Conservation (phyloP, 352 stramenopile genomes). For the Peronospora farinosa region DNA sequence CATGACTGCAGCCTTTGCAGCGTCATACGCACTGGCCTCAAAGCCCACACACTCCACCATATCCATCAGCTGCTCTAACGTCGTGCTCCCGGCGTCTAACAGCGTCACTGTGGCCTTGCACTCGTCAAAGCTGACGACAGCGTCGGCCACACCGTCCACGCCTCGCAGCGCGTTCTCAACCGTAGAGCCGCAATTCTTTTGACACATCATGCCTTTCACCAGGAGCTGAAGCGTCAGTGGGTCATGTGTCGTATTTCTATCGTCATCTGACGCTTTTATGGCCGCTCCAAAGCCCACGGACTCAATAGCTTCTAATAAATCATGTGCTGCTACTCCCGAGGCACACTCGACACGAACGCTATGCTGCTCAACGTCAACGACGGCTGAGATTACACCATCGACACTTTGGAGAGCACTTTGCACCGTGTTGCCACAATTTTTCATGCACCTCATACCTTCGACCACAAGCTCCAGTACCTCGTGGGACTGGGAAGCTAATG, state of each 20-base stretch:
- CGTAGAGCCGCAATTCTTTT: constrained; percentile 93
- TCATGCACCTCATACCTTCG: constrained; percentile 93
- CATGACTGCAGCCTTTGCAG: constrained; percentile 44
- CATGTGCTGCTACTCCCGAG: constrained; percentile 33
- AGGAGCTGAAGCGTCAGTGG: constrained; percentile 43
- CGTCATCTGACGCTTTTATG: constrained; percentile 18
- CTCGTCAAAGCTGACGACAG: constrained; percentile 70
- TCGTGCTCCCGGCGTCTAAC: constrained; percentile 36
- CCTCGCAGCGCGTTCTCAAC: constrained; percentile 49
- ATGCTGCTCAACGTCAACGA: constrained; percentile 59
- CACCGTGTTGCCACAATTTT: constrained; percentile 91
- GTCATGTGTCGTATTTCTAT: neutral
- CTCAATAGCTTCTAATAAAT: constrained; percentile 74
- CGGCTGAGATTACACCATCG: constrained; percentile 56
- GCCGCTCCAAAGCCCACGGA: constrained; percentile 67
- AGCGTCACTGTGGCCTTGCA: constrained; percentile 57
- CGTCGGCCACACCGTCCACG: constrained; percentile 66
- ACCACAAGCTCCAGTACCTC: constrained; percentile 52
- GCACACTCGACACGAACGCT: constrained; percentile 52
- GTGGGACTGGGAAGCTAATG: neutral
- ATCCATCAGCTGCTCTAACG: constrained; percentile 58
- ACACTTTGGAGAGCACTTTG: constrained; percentile 64
- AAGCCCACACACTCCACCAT: constrained; percentile 79
- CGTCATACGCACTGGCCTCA: constrained; percentile 48
- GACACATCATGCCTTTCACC: constrained; percentile 92